phyloP scores from a whole-genome alignment of 1,139 yeast genomes.

The Yamadazyma atmosphaerica region DNA sequence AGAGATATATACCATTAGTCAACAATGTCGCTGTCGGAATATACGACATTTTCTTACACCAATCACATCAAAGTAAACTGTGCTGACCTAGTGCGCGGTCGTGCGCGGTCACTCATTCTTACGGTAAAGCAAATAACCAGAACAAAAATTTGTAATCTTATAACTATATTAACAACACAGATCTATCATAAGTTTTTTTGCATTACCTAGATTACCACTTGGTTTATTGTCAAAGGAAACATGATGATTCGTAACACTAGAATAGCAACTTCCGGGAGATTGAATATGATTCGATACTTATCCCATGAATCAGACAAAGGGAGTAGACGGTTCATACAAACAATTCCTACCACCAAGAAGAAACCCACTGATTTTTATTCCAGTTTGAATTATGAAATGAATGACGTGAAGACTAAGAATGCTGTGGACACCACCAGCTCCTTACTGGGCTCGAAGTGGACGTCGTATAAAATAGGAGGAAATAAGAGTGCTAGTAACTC shows the following conservation, averaged over 20 bases:
- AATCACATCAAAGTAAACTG: constrained; percentile 2
- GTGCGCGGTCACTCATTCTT: neutral
- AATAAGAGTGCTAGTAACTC: constrained; percentile 9
- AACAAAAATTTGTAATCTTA: constrained; percentile 1
- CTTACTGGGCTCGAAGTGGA: constrained; percentile 22
- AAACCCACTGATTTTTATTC: constrained; percentile 26
- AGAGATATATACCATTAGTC: no score
- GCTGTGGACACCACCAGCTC: constrained; percentile 13
- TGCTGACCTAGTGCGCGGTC: constrained; percentile 7
- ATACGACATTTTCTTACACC: no score
- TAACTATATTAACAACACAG: no score
- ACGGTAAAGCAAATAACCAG: constrained; percentile 3
- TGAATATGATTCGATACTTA: constrained; percentile 19
- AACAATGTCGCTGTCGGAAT: no score
- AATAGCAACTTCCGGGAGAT: constrained; percentile 18
- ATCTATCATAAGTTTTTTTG: no score
- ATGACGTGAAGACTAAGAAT: constrained; percentile 12
- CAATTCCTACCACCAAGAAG: constrained; percentile 31
- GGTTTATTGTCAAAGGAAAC: no score
- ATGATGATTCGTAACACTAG: constrained; percentile 8
- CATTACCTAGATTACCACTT: no score
- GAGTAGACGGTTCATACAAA: constrained; percentile 44
- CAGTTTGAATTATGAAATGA: constrained; percentile 24
- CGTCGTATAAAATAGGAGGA: constrained; percentile 20
- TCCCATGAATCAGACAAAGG: constrained; percentile 29